phyloP scores from a whole-genome alignment of 306 rosid species.

The Quercus variabilis region DNA sequence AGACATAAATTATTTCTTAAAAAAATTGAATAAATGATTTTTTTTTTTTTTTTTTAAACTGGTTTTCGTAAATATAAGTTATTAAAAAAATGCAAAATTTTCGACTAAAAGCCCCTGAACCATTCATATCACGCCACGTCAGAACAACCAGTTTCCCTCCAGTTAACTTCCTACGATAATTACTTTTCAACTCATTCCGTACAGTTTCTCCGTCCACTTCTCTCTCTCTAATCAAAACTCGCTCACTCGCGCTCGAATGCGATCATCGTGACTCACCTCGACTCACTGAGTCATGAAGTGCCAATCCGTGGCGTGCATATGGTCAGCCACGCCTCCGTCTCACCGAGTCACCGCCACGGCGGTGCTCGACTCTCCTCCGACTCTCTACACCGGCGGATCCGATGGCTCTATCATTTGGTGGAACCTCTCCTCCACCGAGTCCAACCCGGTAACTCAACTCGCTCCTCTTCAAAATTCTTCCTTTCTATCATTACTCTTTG shows the following conservation, averaged over 20 bases:
- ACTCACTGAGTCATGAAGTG: conserved; percentile 74
- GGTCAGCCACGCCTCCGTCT: conserved; percentile 74
- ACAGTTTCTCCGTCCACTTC: background rate
- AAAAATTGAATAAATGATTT: too few relatives aligned
- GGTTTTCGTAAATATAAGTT: too few relatives aligned
- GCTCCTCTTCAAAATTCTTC: background rate
- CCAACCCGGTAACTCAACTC: conserved; percentile 54
- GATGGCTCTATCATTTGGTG: conserved; percentile 98
- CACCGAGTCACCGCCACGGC: conserved; percentile 73
- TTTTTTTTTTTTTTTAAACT: too few relatives aligned
- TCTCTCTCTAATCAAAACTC: background rate
- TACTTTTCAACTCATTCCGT: background rate
- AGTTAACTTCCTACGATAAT: background rate
- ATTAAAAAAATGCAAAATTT: too few relatives aligned
- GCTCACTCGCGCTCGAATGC: too few relatives aligned
- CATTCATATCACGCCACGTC: background rate
- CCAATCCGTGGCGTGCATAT: conserved; percentile 85
- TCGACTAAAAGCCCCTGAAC: too few relatives aligned
- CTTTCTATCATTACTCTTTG: background rate
- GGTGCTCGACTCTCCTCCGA: conserved; percentile 47
- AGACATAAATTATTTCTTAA: too few relatives aligned
- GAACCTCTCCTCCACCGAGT: conserved; percentile 47
- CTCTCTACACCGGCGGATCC: conserved; percentile 90
- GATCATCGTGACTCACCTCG: background rate
- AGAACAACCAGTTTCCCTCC: background rate